Evolutionary conservation across 1,284 basidiomycete species (phyloP), one percentile per base, ranked within the genome.

Genomic region (Puccinia horiana): DNA sequence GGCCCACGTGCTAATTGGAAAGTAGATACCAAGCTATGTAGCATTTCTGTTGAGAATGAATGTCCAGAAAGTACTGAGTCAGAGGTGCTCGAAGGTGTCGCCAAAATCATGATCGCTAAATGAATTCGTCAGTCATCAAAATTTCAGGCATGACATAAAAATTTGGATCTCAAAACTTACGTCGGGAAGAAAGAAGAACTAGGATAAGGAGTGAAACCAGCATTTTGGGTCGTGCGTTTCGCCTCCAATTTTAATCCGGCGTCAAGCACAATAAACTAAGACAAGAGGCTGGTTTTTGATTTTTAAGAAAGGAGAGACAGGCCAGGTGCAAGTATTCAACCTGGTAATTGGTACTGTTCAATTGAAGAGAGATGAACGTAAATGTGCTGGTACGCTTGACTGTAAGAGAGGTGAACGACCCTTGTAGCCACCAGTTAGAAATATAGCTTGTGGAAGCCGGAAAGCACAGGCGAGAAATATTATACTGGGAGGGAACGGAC

Each of bases 181-280:
- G 52, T 18, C 35, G 32, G 49, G 70, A 49, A 29, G 44, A 32
- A 54, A 23, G 35, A 40, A 73, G 70, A 37, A 73, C n/a, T 3
- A 73, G 29, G 70, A 73, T 73, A 40, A 73, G 35, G 52, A 73
- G 44, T 35, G 70, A 73, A 54, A 73, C 32, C 14, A 5, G 49
- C 70, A 73, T 73, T 35, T 54, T 73, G 52, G 40, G 5, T 47
- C 54, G 3, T 40, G 4, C 40, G 29, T 61, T 56, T 56, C 20
- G 3, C 61, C 23, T n/a, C 42, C 52, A 23, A 16, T 69, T 47
- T 26, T 44, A 14, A 44, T 26, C 9, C 9, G 42, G 42, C 3
- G 65, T 29, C 47, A 18, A 69, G 12, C 26, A 69, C 47, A 69
- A 44, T 23, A 69, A 37, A 26, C 37, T 23, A 47, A 23, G 47